Evolutionary conservation across 805 yeast genomes (phyloP), one percentile per base, ranked within the genome.

Genomic region (Pichia occidentalis): DNA sequence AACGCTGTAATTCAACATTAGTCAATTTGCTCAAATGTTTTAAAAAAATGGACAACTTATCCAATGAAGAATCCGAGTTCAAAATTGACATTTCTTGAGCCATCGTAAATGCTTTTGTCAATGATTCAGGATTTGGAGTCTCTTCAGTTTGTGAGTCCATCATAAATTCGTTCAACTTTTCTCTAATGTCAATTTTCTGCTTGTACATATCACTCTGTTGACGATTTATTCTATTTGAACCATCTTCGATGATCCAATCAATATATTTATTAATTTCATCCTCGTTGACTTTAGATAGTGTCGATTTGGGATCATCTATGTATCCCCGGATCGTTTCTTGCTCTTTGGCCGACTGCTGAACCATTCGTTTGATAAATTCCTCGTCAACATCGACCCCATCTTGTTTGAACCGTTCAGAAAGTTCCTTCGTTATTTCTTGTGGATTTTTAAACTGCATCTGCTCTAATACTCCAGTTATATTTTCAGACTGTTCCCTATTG

Each of bases 331-430:
- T 16, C 7, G 46, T 14, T 4, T 44, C 29, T 21, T 51, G 49
- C 26, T 53, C 56, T 9, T 44, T 38, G 14, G 47, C 33, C 1
- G 60, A 49, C 26, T 49, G 49, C 19, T 46, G 45, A 7, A 57
- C 51, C 44, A 59, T 38, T 16, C 43, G 29, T 25, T 57, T 52
- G 4, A 50, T 56, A 44, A 59, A 59, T 20, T 43, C 40, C 10
- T 54, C 50, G 37, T 59, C 63, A 20, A 48, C 49, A 5, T 59
- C 63, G 13, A 57, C 29, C 2, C 56, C 54, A 37, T 52, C 58
- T 10, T 34, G 24, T 25, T 43, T 39, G 30, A 59, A 57, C 25
- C 44, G 45, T 11, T 34, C 34, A 22, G 43, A 49, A 13, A 59
- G 30, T 28, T 56, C 60, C 20, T 46, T 31, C 25, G 48, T 54